Evolutionary conservation across 2,329 filamentous ascomycete species (phyloP).

Genomic region (Fusarium multiceps): DNA sequence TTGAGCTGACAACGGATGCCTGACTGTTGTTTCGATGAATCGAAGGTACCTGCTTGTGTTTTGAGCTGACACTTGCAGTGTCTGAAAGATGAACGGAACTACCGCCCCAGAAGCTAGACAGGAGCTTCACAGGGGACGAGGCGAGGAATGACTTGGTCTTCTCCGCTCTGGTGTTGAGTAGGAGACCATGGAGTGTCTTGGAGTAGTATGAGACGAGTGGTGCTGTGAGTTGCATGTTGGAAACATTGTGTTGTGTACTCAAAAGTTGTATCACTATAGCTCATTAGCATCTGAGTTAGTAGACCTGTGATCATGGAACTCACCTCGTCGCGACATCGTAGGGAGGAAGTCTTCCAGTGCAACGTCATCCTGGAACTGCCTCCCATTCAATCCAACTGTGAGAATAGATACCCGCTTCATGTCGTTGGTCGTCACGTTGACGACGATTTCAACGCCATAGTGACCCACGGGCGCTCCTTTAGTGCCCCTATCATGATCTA

Average conservation of each 20-base stretch:
- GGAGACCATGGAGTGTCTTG: slow-evolving; percentile 78
- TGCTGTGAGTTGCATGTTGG: slow-evolving; percentile 71
- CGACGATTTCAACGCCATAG: slow-evolving; percentile 77
- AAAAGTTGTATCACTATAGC: slow-evolving; percentile 75
- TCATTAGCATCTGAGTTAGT: slow-evolving; percentile 49
- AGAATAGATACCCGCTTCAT: slow-evolving; percentile 61
- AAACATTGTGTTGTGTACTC: slow-evolving; percentile 74
- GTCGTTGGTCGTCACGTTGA: slow-evolving; percentile 69
- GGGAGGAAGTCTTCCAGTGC: slow-evolving; percentile 78
- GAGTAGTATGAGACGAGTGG: slow-evolving; percentile 81
- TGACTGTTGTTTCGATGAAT: slow-evolving; percentile 59
- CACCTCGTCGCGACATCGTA: slow-evolving; percentile 78
- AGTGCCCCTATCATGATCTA: slow-evolving; percentile 75
- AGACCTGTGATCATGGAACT: slow-evolving; percentile 45
- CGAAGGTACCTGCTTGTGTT: slow-evolving; percentile 56
- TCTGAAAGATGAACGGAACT: slow-evolving; percentile 59
- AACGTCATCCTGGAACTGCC: slow-evolving; percentile 78
- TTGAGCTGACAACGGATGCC: slow-evolving; percentile 66
- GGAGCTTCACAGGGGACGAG: slow-evolving; percentile 88
- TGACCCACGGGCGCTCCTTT: slow-evolving; percentile 74
- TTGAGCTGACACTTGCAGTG: slow-evolving; percentile 47
- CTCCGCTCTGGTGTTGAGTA: slow-evolving; percentile 70
- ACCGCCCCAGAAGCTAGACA: slow-evolving; percentile 82
- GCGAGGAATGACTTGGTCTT: slow-evolving; percentile 77
- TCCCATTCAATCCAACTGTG: slow-evolving; percentile 74